Conservation (phyloP, 129 eudicot species). For the Dittrichia graveolens region DNA sequence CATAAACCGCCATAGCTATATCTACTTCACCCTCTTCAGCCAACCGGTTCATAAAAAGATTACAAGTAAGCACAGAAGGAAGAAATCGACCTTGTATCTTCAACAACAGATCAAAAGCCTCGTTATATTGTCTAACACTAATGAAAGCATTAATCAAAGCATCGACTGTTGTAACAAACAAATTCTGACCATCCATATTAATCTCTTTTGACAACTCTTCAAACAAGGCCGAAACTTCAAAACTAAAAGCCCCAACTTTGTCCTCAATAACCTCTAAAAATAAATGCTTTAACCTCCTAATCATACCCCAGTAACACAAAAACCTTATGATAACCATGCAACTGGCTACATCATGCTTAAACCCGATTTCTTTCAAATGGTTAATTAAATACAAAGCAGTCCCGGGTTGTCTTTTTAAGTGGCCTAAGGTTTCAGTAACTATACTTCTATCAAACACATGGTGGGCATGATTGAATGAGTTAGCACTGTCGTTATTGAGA, state of each 20-base stretch:
- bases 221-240: conserved; percentile 54
- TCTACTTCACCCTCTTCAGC: conserved; percentile 51
- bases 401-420: conserved; percentile 45
- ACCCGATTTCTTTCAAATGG: conserved; percentile 58
- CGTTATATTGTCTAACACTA: conserved; percentile 44
- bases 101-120: conserved; percentile 48
- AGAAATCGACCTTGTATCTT: conserved; percentile 39
- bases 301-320: conserved; percentile 61
- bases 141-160: conserved; percentile 58
- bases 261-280: conserved; percentile 57
- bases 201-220: conserved; percentile 50
- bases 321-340: conserved; percentile 60
- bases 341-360: conserved; percentile 53
- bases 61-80: conserved; percentile 51
- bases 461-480: conserved; percentile 16
- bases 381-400: conserved; percentile 48
- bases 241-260: conserved; percentile 42
- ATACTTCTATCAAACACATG: conserved; percentile 32
- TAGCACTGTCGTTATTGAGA: background rate
- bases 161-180: conserved; percentile 53
- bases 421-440: conserved; percentile 38
- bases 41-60: conserved; percentile 58
- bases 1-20: conserved; percentile 43
- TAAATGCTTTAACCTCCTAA: conserved; percentile 44
- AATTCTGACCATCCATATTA: conserved; percentile 33